Base-by-base conservation (phyloP, 352 stramenopile genomes). In the Globisporangium takayamanum region DNA sequence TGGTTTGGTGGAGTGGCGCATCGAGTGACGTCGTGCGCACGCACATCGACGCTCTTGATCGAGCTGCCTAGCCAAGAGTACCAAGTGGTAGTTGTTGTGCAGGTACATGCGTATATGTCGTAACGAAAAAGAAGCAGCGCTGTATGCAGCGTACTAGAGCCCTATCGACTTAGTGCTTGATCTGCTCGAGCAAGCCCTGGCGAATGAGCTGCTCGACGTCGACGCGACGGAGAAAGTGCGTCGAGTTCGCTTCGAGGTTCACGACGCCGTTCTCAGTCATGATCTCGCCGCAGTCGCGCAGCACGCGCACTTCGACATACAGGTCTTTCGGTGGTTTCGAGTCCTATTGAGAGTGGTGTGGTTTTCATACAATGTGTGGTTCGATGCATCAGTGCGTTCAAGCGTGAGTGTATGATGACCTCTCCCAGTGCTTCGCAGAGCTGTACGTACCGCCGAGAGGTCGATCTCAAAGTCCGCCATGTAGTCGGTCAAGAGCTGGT, bases 201-300 rank as follows among this genome's bases (percentile, higher is more conserved):
- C 82, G 82, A 42, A 95, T 88, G 36, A 94, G 67, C 64, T 87
- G 76, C 66, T 95, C 86, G 33, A 92, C 86, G 62, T 94, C 84
- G 50, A 91, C 80, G 63, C 84, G 85, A 16, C 88, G 84, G 53
- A 97, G 63, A 48, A 95, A 94, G 57, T 97, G 87, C 46, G 87
- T 94, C 46, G 84, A 94, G 63, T 95, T 91, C 15, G 69, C 77
- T 45, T 91, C 72, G 37, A 97, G 68, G 67, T 95, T 92, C 52
- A 97, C 78, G 50, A 91, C 57, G 5, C 83, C 89, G 64, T 81
- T 93, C 64, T 97, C 89, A 15, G 89, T 97, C 77, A 96, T 94
- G 60, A 97, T 82, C 65, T 97, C 89, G 53, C 85, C 86, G 55
- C 86, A 95, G 66, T 95, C 84, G 50, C 82, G 76, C 60, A 96